Percentiles rank a stretch among this genome's conserved stretches.
Conservation (phyloP, 768 basidiomycete species). For the Mycena venus region DNA sequence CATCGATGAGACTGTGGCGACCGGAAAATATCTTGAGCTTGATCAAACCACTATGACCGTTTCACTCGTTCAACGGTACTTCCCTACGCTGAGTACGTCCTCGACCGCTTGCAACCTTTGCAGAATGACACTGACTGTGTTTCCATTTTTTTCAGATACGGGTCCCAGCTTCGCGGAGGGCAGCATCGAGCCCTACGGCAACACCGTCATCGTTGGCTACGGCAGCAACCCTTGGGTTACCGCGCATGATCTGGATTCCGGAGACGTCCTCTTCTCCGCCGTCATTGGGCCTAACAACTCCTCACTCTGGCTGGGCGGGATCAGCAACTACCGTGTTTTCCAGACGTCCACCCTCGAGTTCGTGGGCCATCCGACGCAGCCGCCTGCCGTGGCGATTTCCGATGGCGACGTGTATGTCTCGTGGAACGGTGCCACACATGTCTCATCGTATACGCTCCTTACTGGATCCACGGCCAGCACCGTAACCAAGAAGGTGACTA, state of each 20-base stretch:
- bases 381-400: constrained; percentile 8
- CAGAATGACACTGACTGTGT: no score
- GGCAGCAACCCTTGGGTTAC: constrained; percentile 9
- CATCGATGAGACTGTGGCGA: constrained; percentile 3
- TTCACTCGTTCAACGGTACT: not conserved
- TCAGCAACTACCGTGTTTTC: constrained; percentile 24
- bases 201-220: constrained; percentile 7
- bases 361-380: constrained; percentile 20
- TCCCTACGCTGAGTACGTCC: constrained; percentile 4
- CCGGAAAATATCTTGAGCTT: not conserved
- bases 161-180: constrained; percentile 6
- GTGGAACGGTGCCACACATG: constrained; percentile 36
- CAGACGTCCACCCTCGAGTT: constrained; percentile 11
- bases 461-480: not conserved
- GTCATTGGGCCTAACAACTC: constrained; percentile 17
- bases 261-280: constrained; percentile 1
- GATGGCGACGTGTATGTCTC: constrained; percentile 19
- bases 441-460: constrained; percentile 12
- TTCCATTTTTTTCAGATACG: not conserved
- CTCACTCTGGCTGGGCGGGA: constrained; percentile 1
- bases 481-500: not conserved
- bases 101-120: no score
- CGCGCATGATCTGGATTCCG: not conserved
- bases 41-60: constrained; percentile 3
- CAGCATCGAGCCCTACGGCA: not conserved